These are phyloP conservation scores for Phaeophleospora eucalypticola DNA, from an alignment of 2,329 filamentous ascomycete species.

Conservation along the genomic window DNA sequence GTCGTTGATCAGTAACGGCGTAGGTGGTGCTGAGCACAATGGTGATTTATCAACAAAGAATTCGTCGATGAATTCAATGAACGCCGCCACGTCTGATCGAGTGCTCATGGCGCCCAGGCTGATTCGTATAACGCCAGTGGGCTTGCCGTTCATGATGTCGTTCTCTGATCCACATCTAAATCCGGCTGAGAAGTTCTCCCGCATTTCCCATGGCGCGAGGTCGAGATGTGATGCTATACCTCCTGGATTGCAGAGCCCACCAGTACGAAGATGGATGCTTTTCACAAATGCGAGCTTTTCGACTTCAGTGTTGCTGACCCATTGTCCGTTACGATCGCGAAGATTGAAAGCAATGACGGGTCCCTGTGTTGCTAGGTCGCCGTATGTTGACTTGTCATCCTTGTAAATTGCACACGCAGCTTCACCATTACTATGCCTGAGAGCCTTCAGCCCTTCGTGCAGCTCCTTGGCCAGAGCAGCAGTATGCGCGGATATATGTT, in stretches of 20 bases:
- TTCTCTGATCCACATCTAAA: conserved; percentile 79
- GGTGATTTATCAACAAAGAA: conserved; percentile 30
- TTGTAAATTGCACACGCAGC: conserved; percentile 65
- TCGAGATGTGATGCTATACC: conserved; percentile 71
- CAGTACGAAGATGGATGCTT: conserved; percentile 79
- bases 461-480: conserved; percentile 59
- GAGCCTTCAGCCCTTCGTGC: conserved; percentile 51
- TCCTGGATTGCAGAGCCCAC: conserved; percentile 87
- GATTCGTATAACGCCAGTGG: conserved; percentile 78
- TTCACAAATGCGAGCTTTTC: conserved; percentile 79
- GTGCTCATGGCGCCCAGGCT: conserved; percentile 92
- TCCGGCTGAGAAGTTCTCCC: conserved; percentile 76
- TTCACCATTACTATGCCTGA: conserved; percentile 67
- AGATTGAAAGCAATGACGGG: conserved; percentile 84
- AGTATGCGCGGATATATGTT: conserved; percentile 66
- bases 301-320: conserved; percentile 77
- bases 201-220: conserved; percentile 76
- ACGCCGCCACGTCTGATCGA: conserved; percentile 64
- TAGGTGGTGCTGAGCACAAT: conserved; percentile 3
- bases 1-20: conserved; percentile 6
- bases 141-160: conserved; percentile 77
- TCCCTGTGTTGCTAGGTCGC: conserved; percentile 49
- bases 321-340: conserved; percentile 62
- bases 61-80: conserved; percentile 47
- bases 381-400: conserved; percentile 10